These are phyloP conservation scores for Lavandula angustifolia DNA, from an alignment of 257 asterid species.

Conservation along the genomic window DNA sequence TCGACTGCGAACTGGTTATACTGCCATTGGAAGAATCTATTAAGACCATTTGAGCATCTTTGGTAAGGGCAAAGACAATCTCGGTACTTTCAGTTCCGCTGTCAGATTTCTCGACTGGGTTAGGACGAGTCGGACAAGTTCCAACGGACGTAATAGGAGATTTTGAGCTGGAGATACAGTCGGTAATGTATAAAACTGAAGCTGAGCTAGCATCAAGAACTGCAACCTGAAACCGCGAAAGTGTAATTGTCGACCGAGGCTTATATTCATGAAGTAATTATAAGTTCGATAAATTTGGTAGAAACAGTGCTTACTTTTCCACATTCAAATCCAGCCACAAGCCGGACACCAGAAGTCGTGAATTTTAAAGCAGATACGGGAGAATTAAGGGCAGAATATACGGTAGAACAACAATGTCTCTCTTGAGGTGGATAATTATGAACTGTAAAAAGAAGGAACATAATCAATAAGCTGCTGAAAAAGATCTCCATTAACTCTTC, in stretches of 20 bases:
- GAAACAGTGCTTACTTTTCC: constrained; percentile 62
- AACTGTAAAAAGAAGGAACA: constrained; percentile 55
- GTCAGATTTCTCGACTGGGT: constrained; percentile 43
- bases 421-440: constrained; percentile 43
- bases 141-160: constrained; percentile 60
- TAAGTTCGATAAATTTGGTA: neutral
- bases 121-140: constrained; percentile 38
- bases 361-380: constrained; percentile 69
- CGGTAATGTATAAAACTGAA: constrained; percentile 70
- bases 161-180: constrained; percentile 52
- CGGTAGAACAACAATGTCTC: constrained; percentile 49
- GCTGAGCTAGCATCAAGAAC: constrained; percentile 68
- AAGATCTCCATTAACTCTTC: constrained; percentile 12
- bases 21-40: constrained; percentile 65
- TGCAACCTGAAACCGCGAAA: constrained; percentile 65
- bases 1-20: constrained; percentile 49
- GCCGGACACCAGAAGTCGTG: constrained; percentile 62
- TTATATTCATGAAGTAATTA: constrained; percentile 13
- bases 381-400: constrained; percentile 61
- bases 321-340: constrained; percentile 73
- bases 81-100: constrained; percentile 51
- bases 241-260: constrained; percentile 27
- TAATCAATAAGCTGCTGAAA: constrained; percentile 22
- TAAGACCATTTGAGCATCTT: constrained; percentile 61
- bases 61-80: constrained; percentile 56